Base-by-base conservation (phyloP, 352 stramenopile species). In the Globisporangium apiculatum region DNA sequence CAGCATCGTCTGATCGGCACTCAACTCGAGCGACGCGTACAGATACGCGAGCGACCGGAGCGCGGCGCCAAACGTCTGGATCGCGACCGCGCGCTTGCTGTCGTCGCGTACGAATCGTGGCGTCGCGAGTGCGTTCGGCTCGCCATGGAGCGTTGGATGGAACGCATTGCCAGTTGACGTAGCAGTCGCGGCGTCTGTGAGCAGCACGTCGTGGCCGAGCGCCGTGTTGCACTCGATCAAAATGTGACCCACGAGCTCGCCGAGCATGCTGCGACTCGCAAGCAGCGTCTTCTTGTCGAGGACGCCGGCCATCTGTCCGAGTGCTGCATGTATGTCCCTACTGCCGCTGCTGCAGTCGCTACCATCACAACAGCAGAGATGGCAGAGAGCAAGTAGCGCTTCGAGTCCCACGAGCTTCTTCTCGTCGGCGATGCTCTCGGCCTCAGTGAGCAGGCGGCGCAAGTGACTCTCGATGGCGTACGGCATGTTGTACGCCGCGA, bases 331-430 rank as follows among this genome's bases (percentile, higher is more conserved):
- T 31, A 31, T 2, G 57, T 38, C 3, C 48, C 46, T 51, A 7
- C 17, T 47, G 47, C 0, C 4, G 17, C 18, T 8, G 7, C 52
- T 47, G n/a, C 51, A 24, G 47, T 38, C 4, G 2, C 17, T 0
- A 1, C 4, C 14, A 43, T 37, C 38, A 5, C 15, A 17, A 6
- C 17, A 53, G 37, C 41, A 58, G 14, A 62, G 36, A 36, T 37
- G 66, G 53, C 55, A 86, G 41, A 72, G 65, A 11, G 40, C 48
- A 0, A 62, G 46, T 6, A 90, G 41, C 5, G 73, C 54, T 45
- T 86, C 71, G 14, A 94, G 52, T 0, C 79, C 81, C 0, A 91
- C 72, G 5, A 93, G 81, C 24, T 79, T 86, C 50, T 87, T 86
- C 46, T 87, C 77, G 48, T 93, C 79, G 10, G 83, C 81, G 15